A percentile compares a stretch with the other conserved stretches of the same genome.
Conservation (phyloP, 148 eudicot species). For the Amaranthus hypochondriacus region DNA sequence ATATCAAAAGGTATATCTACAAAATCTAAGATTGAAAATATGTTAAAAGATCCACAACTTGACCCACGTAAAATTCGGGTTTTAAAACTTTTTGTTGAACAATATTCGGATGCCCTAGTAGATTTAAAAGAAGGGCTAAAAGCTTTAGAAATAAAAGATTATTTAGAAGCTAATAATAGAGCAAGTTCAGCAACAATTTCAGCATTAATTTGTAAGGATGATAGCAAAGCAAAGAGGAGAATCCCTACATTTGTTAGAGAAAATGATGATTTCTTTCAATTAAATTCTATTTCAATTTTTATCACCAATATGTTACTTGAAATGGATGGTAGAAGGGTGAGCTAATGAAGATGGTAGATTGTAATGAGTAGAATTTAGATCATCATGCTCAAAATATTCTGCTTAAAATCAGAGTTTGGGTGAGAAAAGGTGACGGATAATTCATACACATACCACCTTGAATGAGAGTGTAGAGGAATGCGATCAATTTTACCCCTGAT, state of each 20-base stretch:
- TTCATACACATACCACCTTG: too few species aligned
- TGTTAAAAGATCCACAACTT: constrained; percentile 6
- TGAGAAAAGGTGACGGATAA: too few species aligned
- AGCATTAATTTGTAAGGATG: constrained; percentile 9
- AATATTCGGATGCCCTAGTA: constrained; percentile 11
- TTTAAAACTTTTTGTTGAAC: not conserved
- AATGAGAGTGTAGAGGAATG: too few species aligned
- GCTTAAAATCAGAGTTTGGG: too few species aligned
- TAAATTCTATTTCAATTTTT: constrained; percentile 2
- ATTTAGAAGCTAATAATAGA: not conserved
- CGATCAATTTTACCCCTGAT: too few species aligned
- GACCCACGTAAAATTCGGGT: constrained; percentile 5
- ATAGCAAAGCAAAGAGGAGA: not conserved
- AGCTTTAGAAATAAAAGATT: constrained; percentile 1
- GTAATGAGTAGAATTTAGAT: too few species aligned
- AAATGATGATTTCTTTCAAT: constrained; percentile 4
- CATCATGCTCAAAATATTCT: too few species aligned
- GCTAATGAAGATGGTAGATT: not conserved
- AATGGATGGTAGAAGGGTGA: not conserved
- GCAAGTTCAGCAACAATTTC: constrained; percentile 3
- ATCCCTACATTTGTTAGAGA: constrained; percentile 5
- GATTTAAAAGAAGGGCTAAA: constrained; percentile 7
- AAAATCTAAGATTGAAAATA: not conserved
- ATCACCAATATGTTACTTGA: constrained; percentile 7
- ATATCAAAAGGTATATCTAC: constrained; percentile 1